Percentiles rank a stretch among this genome's conserved stretches.
Conservation (phyloP, 352 stramenopile species). For the Globisporangium parvum region DNA sequence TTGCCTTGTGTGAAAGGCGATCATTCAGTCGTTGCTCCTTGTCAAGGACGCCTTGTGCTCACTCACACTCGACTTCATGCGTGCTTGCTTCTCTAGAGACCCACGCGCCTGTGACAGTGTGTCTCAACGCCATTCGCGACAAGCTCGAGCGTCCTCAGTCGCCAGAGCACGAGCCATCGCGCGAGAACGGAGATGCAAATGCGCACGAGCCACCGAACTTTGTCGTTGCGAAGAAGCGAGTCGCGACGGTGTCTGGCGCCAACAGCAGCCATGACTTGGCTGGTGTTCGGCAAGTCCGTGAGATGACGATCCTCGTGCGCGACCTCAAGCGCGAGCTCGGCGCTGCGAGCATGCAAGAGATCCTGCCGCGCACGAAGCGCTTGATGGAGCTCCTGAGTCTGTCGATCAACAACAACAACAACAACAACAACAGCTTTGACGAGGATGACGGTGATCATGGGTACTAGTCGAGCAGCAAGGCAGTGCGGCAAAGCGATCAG, state of each 20-base stretch:
- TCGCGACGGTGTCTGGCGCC: background rate
- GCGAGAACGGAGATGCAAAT: no score
- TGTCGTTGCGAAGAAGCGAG: constrained; percentile 40
- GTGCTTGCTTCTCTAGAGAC: no score
- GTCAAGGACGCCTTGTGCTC: background rate
- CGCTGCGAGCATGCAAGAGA: constrained; percentile 63
- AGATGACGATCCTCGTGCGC: constrained; percentile 67
- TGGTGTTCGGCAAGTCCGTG: constrained; percentile 62
- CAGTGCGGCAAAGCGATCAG: no score
- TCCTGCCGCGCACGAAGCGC: constrained; percentile 64
- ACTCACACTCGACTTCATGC: no score
- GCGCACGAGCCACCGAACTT: constrained; percentile 34
- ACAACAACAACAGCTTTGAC: constrained; percentile 16
- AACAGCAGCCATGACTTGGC: constrained; percentile 26
- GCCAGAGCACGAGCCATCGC: background rate
- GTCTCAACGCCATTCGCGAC: constrained; percentile 45
- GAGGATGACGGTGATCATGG: background rate
- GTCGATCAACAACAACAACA: constrained; percentile 42
- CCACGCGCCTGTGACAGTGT: constrained; percentile 36
- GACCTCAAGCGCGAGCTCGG: constrained; percentile 75
- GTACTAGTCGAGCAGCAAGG: background rate
- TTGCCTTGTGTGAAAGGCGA: background rate
- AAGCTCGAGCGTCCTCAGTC: constrained; percentile 18
- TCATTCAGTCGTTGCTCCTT: no score
- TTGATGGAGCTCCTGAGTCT: constrained; percentile 80